Conservation (phyloP, 768 basidiomycete genomes). For the Kwoniella mangroviensis region DNA sequence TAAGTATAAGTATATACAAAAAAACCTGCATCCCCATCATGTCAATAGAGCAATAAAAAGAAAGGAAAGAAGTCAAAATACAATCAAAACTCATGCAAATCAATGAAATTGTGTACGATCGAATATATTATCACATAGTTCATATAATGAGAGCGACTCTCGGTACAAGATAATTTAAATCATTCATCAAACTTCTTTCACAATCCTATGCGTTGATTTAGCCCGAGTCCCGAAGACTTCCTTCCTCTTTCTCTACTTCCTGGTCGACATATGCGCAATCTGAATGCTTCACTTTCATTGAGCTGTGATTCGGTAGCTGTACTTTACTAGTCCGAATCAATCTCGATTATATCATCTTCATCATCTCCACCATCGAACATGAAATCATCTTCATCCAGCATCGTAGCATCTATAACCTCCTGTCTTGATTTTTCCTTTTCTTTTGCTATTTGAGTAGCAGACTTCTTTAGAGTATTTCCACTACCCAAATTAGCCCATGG, state of each 20-base stretch:
- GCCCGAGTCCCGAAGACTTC: background rate
- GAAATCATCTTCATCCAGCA: conserved; percentile 55
- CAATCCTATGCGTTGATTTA: background rate
- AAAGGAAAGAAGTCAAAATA: background rate
- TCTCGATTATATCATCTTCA: conserved; percentile 75
- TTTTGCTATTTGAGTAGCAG: conserved; percentile 46
- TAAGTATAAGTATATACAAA: too few species aligned
- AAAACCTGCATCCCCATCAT: background rate
- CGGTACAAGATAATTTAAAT: background rate
- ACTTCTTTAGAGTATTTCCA: conserved; percentile 44
- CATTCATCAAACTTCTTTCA: background rate
- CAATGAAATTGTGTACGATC: background rate
- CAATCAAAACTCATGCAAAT: background rate
- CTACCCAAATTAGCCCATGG: conserved; percentile 59
- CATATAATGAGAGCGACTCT: too few species aligned
- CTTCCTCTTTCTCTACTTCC: background rate
- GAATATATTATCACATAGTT: too few species aligned
- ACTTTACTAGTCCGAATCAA: conserved; percentile 69
- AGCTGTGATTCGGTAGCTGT: too few species aligned
- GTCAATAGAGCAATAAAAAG: background rate
- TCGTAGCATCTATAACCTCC: conserved; percentile 48
- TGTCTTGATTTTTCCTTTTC: conserved; percentile 61
- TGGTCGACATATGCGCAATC: too few species aligned
- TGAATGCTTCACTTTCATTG: too few species aligned
- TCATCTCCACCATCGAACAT: conserved; percentile 68